phyloP scores from a whole-genome alignment of 768 basidiomycete species.

The Pleurotus eryngii region DNA sequence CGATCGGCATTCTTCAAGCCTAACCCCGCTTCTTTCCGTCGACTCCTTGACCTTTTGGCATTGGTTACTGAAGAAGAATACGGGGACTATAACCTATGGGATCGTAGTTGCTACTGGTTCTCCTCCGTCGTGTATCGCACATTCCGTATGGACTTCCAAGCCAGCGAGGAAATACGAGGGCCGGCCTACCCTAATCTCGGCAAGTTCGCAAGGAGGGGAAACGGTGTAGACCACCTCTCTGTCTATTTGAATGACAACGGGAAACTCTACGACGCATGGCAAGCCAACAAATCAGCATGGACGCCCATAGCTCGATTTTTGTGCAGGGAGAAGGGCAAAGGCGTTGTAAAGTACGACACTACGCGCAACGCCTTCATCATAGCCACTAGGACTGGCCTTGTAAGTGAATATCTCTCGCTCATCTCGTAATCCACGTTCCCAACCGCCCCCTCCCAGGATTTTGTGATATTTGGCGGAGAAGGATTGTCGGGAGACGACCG shows the following conservation, averaged over 20 bases:
- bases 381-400: not conserved
- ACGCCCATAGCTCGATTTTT: not conserved
- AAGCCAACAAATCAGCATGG: constrained; percentile 4
- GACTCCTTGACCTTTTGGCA: constrained; percentile 1
- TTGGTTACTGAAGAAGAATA: constrained; percentile 1
- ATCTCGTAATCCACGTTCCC: not conserved
- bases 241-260: not conserved
- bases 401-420: not conserved
- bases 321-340: constrained; percentile 7
- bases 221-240: not conserved
- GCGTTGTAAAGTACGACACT: not conserved
- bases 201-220: constrained; percentile 3
- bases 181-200: not conserved
- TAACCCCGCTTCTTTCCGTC: not conserved
- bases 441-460: not conserved
- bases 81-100: constrained; percentile 6
- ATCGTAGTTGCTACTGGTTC: constrained; percentile 7
- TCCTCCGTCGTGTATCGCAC: constrained; percentile 4
- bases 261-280: constrained; percentile 4
- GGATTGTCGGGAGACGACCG: constrained; percentile 1
- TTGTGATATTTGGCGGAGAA: constrained; percentile 3
- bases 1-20: not conserved
- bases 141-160: not conserved
- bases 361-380: not conserved
- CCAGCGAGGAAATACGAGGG: not conserved